These are phyloP conservation scores for Ceraceosorus bombacis DNA, from an alignment of 1,284 basidiomycete genomes.

Conservation along the genomic window DNA sequence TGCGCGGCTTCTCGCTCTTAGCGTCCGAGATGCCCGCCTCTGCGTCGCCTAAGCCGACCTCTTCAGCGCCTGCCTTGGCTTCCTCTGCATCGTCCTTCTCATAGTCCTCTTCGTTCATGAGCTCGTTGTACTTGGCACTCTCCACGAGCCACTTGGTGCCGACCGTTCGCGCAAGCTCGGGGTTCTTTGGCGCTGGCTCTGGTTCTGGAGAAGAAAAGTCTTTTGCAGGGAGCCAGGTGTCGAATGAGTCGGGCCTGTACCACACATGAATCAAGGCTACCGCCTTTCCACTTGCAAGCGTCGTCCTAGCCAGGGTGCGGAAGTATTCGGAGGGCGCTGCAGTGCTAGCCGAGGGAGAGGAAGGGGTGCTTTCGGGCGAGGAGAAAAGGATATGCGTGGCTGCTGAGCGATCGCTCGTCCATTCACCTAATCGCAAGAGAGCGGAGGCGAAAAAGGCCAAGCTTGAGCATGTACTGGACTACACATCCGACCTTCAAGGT, in stretches of 20 bases:
- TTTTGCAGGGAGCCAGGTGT: slow-evolving; percentile 46
- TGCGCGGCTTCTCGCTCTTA: slow-evolving; percentile 14
- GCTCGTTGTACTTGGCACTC: slow-evolving; percentile 42
- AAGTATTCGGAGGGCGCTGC: slow-evolving; percentile 36
- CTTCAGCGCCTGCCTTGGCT: slow-evolving; percentile 6
- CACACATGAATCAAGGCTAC: slow-evolving; percentile 46
- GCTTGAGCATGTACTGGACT: background rate
- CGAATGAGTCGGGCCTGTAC: slow-evolving; percentile 49
- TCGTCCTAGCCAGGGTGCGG: slow-evolving; percentile 37
- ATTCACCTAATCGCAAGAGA: slow-evolving; percentile 16
- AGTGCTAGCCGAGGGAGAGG: slow-evolving; percentile 17
- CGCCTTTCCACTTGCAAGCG: slow-evolving; percentile 21
- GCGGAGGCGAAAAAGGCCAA: background rate
- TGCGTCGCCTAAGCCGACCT: background rate
- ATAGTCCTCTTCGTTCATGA: slow-evolving; percentile 49
- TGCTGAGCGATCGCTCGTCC: slow-evolving; percentile 24
- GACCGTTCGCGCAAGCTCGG: slow-evolving; percentile 34
- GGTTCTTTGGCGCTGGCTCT: slow-evolving; percentile 21
- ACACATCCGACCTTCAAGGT: too few relatives aligned
- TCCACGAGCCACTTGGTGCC: slow-evolving; percentile 42
- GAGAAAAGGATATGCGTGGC: slow-evolving; percentile 41
- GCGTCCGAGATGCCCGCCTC: slow-evolving; percentile 6
- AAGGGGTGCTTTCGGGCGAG: slow-evolving; percentile 20
- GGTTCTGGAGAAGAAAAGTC: slow-evolving; percentile 46
- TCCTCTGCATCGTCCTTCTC: slow-evolving; percentile 36